These are phyloP conservation scores for Thymus quinquecostatus DNA, from an alignment of 257 asterid species.

Conservation along the genomic window DNA sequence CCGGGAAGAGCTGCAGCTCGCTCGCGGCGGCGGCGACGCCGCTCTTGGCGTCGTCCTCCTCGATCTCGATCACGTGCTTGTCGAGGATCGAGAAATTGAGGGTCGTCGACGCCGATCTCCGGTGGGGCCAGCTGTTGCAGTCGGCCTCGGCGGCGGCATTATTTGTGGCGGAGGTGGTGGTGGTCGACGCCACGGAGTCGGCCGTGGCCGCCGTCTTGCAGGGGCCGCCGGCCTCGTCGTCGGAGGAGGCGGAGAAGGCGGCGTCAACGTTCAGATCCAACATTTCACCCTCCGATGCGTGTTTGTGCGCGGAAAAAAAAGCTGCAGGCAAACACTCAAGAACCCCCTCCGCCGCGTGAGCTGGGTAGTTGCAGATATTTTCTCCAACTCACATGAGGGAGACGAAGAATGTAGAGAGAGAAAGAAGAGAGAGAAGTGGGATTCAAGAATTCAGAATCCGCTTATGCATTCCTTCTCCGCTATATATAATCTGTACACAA, in stretches of 20 bases:
- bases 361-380: constrained; percentile 41
- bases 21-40: constrained; percentile 30
- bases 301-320: constrained; percentile 14
- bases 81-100: constrained; percentile 74
- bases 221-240: constrained; percentile 44
- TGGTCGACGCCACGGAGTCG: constrained; percentile 62
- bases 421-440: constrained; percentile 25
- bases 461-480: neutral
- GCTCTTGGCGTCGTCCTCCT: constrained; percentile 36
- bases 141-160: constrained; percentile 51
- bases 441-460: constrained; percentile 14
- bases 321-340: neutral
- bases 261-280: constrained; percentile 86
- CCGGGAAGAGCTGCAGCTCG: constrained; percentile 73
- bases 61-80: constrained; percentile 37
- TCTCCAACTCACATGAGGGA: constrained; percentile 34
- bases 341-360: neutral
- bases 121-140: constrained; percentile 50
- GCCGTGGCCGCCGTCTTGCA: constrained; percentile 38
- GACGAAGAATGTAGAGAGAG: constrained; percentile 35
- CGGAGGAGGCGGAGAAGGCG: constrained; percentile 42
- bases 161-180: constrained; percentile 55
- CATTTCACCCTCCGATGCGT: constrained; percentile 47
- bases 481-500: neutral
- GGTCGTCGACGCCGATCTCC: constrained; percentile 49